phyloP scores from a whole-genome alignment of 495 filamentous ascomycete species.

The Penicillium bovifimosum region DNA sequence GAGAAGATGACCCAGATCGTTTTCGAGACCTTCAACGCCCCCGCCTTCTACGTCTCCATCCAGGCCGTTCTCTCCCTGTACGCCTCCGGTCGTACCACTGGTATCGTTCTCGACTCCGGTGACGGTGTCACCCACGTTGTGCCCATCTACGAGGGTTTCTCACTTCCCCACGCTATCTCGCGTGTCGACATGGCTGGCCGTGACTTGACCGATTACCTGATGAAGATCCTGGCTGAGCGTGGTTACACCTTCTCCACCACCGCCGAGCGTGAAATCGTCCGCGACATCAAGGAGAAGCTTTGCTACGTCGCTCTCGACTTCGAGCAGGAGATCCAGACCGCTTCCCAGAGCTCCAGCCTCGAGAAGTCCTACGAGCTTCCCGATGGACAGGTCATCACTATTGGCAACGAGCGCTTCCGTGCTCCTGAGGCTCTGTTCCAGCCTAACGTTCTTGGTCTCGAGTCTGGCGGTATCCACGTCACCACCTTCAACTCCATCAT shows the following conservation, averaged over 20 bases:
- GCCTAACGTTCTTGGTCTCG: slow-evolving; percentile 94
- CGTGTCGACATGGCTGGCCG: slow-evolving; percentile 99
- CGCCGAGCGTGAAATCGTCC: slow-evolving; percentile 99
- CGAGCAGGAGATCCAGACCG: slow-evolving; percentile 99
- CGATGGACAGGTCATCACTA: slow-evolving; percentile 99
- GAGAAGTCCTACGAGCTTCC: slow-evolving; percentile 99
- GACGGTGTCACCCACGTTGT: slow-evolving; percentile 99
- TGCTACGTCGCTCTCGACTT: slow-evolving; percentile 99
- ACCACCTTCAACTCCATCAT: slow-evolving; percentile 99
- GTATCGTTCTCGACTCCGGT: slow-evolving; percentile 99
- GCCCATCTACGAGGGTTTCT: slow-evolving; percentile 99
- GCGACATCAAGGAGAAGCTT: slow-evolving; percentile 99
- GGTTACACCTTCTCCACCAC: slow-evolving; percentile 99
- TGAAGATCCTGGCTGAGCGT: slow-evolving; percentile 99
- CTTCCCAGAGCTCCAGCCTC: slow-evolving; percentile 93
- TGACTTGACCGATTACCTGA: slow-evolving; percentile 99
- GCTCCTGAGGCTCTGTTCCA: slow-evolving; percentile 99
- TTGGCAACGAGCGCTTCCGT: slow-evolving; percentile 99
- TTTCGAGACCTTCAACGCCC: slow-evolving; percentile 99
- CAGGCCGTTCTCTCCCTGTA: slow-evolving; percentile 99
- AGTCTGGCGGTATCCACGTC: slow-evolving; percentile 98
- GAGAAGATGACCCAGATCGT: slow-evolving; percentile 99
- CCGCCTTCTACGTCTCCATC: slow-evolving; percentile 99
- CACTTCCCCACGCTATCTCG: slow-evolving; percentile 97
- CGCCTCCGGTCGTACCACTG: slow-evolving; percentile 99